Base-by-base conservation (phyloP, 805 yeast genomes). In the Babjeviella inositovora region DNA sequence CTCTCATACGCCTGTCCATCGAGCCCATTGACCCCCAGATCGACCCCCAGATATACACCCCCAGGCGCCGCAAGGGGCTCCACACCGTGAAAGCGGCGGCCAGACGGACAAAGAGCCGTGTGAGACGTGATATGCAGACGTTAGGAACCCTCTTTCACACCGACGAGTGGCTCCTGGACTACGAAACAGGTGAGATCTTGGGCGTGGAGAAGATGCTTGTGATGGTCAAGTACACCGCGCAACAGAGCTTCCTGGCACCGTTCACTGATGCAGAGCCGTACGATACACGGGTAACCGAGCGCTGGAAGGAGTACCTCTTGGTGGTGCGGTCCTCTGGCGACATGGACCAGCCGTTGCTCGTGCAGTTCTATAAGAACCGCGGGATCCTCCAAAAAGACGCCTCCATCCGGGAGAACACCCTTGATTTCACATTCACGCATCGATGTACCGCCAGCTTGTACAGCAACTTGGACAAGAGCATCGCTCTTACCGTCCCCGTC, bases 221-320 rank as follows among this genome's bases (percentile, higher is more conserved):
- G 0, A 49, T 70, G 47, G 60, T 70, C 10, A 71, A 70, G 36
- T 38, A 36, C 15, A 38, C 56, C 8, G 43, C 53, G 5, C 29
- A 37, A 1, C 32, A 43, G 8, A 25, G 28, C 7, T 17, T 23
- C 4, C 19, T 32, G 8, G 15, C 27, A 6, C 19, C 24, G 4
- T 57, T 62, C 28, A 53, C 59, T 8, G 81, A 71, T 29, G 39
- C 45, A 7, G 70, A 66, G 27, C 49, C 58, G 2, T 52, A 56
- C 13, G 67, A 66, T 19, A 55, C 79, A 1, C 47, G 74, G 24
- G 58, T 77, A 1, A 30, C 57, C 7, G 85, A 79, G 27, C 48
- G 82, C 22, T 82, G 95, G 90, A 67, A 61, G 29, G 95, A 85
- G 39, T 80, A 70, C 38, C 50, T 69, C 14, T 74, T 77, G 3